phyloP scores from a whole-genome alignment of 2,329 filamentous ascomycete species.

The Trichophyton benhamiae region DNA sequence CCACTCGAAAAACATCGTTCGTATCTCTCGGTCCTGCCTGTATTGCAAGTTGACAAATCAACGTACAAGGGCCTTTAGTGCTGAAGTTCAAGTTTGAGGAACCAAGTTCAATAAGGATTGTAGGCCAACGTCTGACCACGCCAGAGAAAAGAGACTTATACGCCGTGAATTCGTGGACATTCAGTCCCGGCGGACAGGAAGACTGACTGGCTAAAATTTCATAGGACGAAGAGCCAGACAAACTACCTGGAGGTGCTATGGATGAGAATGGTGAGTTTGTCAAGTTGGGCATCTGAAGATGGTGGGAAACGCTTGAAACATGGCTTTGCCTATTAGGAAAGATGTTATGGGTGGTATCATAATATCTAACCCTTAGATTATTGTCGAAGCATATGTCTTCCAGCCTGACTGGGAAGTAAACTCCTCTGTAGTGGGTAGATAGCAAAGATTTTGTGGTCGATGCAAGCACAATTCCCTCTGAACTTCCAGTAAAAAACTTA shows the following conservation, averaged over 20 bases:
- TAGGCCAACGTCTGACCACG: slow-evolving; percentile 35
- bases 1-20: slow-evolving; percentile 29
- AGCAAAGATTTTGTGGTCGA: slow-evolving; percentile 38
- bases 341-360: slow-evolving; percentile 27
- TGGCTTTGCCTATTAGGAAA: slow-evolving; percentile 29
- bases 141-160: slow-evolving; percentile 37
- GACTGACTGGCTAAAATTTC: slow-evolving; percentile 35
- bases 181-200: slow-evolving; percentile 36
- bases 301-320: slow-evolving; percentile 35
- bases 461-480: slow-evolving; percentile 27
- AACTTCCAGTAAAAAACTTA: slow-evolving; percentile 13
- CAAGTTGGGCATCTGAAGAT: slow-evolving; percentile 32
- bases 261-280: slow-evolving; percentile 25
- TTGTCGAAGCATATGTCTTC: slow-evolving; percentile 36
- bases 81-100: slow-evolving; percentile 50
- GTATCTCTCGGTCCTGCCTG: slow-evolving; percentile 42
- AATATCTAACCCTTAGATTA: slow-evolving; percentile 38
- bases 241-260: slow-evolving; percentile 22
- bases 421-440: slow-evolving; percentile 37
- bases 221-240: slow-evolving; percentile 39
- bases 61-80: slow-evolving; percentile 36
- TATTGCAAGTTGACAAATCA: slow-evolving; percentile 42
- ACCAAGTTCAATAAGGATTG: slow-evolving; percentile 40
- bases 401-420: slow-evolving; percentile 31
- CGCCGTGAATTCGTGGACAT: slow-evolving; percentile 38